A percentile compares a stretch with the other conserved stretches of the same genome.
Evolutionary conservation across 495 filamentous ascomycete genomes (phyloP).

Genomic region (Penicillium crystallinum): DNA sequence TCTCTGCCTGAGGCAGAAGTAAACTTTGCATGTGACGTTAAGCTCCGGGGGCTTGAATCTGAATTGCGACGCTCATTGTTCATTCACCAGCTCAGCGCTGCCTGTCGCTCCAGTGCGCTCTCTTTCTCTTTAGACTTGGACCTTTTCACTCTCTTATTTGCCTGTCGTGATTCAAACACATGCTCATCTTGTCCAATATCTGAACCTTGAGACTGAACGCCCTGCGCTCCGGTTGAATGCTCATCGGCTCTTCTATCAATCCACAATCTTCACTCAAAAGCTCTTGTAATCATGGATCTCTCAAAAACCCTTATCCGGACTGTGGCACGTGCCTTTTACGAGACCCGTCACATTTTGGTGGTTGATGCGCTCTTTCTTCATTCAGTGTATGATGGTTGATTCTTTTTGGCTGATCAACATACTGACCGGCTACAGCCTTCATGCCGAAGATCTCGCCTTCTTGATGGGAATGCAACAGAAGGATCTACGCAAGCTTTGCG

Average conservation of each 20-base stretch:
- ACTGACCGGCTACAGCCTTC: constrained; percentile 49
- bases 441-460: constrained; percentile 80
- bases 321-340: constrained; percentile 87
- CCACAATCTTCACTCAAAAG: not conserved
- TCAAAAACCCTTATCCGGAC: constrained; percentile 84
- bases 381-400: constrained; percentile 57
- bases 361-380: constrained; percentile 91
- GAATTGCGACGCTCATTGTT: constrained; percentile 1
- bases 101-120: not conserved
- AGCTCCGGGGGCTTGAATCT: constrained; percentile 7
- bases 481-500: constrained; percentile 81
- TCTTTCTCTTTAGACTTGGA: not conserved
- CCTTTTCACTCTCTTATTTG: not conserved
- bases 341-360: constrained; percentile 80
- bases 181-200: constrained; percentile 3
- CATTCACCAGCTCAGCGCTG: constrained; percentile 4
- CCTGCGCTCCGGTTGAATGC: constrained; percentile 5
- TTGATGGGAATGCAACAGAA: constrained; percentile 84
- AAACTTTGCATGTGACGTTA: constrained; percentile 9
- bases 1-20: constrained; percentile 9
- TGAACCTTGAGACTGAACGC: constrained; percentile 14
- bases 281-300: constrained; percentile 60
- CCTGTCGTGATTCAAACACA: constrained; percentile 1
- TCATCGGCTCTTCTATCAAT: not conserved
- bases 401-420: not conserved